Percentiles rank a stretch among this genome's conserved stretches.
Evolutionary conservation across 2,329 filamentous ascomycete genomes (phyloP).

Genomic region (Clathrospora elynae): DNA sequence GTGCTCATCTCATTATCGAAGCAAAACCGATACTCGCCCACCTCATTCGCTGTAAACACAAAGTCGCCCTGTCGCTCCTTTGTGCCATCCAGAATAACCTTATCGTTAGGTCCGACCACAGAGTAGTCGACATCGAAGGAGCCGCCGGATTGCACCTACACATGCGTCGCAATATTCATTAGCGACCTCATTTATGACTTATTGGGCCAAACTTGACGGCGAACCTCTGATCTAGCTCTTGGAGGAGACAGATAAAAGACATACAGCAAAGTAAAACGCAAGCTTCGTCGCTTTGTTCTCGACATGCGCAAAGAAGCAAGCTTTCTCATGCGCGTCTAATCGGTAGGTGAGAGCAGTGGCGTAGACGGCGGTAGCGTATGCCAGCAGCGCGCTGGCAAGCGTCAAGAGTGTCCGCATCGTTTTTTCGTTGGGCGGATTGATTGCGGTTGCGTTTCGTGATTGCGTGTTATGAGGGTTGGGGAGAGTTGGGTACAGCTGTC

Average conservation of each 20-base stretch:
- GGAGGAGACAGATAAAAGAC: constrained; percentile 42
- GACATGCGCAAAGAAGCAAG: constrained; percentile 89
- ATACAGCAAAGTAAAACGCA: constrained; percentile 97
- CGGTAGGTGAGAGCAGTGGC: constrained; percentile 96
- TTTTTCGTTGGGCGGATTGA: constrained; percentile 24
- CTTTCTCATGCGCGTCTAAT: constrained; percentile 85
- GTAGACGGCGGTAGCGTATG: constrained; percentile 70
- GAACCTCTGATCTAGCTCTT: neutral
- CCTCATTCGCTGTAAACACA: constrained; percentile 88
- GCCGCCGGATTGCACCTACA: constrained; percentile 93
- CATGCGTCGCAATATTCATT: no score
- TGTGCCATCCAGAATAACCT: constrained; percentile 79
- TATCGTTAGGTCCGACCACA: constrained; percentile 80
- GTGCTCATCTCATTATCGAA: constrained; percentile 99
- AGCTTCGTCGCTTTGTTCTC: constrained; percentile 83
- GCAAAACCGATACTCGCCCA: constrained; percentile 94
- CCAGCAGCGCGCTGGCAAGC: constrained; percentile 65
- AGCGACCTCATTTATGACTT: no score
- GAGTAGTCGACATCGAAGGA: constrained; percentile 96
- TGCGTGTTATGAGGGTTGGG: constrained; percentile 14
- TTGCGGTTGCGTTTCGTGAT: constrained; percentile 17
- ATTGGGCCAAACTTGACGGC: no score
- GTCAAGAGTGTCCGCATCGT: constrained; percentile 45
- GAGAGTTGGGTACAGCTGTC: constrained; percentile 34
- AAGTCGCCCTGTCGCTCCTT: constrained; percentile 97